Evolutionary conservation across 2,329 filamentous ascomycete species (phyloP).

Genomic region (Fusarium begoniae): DNA sequence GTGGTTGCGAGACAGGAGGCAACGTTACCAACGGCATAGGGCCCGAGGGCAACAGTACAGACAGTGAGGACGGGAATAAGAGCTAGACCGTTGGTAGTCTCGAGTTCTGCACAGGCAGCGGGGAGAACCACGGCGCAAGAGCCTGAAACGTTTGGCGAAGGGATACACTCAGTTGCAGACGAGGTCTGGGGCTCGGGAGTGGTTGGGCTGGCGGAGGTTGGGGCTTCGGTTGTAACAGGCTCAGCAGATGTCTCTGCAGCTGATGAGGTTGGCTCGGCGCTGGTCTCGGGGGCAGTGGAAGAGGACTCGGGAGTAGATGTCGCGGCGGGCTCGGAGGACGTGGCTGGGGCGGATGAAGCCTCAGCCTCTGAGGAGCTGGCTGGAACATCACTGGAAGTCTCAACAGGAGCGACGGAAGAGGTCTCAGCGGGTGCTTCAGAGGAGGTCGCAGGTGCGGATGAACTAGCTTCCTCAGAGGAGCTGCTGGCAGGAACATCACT

Average conservation of each 20-base stretch:
- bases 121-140: not conserved
- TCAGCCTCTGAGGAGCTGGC: not conserved
- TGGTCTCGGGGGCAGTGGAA: not conserved
- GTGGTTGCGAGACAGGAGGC: not conserved
- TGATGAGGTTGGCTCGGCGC: not conserved
- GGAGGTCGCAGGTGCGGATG: not conserved
- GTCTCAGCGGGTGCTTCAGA: not conserved
- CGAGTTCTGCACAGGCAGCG: not conserved
- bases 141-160: not conserved
- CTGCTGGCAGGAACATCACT: too few relatives aligned
- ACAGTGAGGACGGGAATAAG: not conserved
- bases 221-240: not conserved
- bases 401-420: not conserved
- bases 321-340: not conserved
- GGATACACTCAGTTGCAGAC: not conserved
- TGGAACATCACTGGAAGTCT: not conserved
- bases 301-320: not conserved
- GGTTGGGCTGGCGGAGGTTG: not conserved
- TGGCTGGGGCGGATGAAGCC: not conserved
- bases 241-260: not conserved
- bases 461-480: too few relatives aligned
- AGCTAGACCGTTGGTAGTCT: not conserved
- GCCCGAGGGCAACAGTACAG: not conserved
- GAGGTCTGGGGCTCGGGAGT: not conserved
- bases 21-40: not conserved